Evolutionary conservation across 805 yeast species (phyloP).

Genomic region (Lipomyces anomalus): DNA sequence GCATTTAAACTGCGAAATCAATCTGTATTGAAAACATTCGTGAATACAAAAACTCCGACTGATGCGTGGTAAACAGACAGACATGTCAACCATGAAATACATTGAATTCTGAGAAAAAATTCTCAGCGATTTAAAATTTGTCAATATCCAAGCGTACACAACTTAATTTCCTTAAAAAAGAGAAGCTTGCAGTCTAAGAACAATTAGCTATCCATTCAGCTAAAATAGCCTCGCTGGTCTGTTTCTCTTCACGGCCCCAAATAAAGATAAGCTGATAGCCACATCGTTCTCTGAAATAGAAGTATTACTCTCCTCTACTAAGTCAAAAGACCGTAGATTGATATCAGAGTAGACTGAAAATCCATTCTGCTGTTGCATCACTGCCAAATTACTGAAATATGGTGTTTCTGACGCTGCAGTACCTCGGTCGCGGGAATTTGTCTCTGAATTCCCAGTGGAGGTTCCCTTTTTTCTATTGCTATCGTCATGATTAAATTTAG

Average conservation of each 20-base stretch:
- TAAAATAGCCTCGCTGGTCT: slow-evolving; percentile 15
- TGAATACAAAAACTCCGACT: too few relatives aligned
- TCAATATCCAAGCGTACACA: too few relatives aligned
- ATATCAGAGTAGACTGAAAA: slow-evolving; percentile 31
- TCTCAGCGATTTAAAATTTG: too few relatives aligned
- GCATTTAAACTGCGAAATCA: too few relatives aligned
- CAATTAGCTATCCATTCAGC: not conserved
- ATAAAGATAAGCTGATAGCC: slow-evolving; percentile 48
- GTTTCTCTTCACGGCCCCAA: slow-evolving; percentile 33
- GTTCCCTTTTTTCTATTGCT: not conserved
- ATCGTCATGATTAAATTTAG: not conserved
- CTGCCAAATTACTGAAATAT: slow-evolving; percentile 18
- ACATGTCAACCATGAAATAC: too few relatives aligned
- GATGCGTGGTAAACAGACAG: too few relatives aligned
- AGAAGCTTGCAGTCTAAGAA: too few relatives aligned
- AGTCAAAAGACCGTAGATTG: slow-evolving; percentile 47
- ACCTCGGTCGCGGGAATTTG: too few relatives aligned
- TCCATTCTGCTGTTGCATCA: slow-evolving; percentile 13
- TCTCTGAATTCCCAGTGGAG: not conserved
- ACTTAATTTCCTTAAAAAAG: too few relatives aligned
- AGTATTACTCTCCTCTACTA: slow-evolving; percentile 54
- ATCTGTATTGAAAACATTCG: too few relatives aligned
- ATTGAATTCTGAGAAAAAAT: too few relatives aligned
- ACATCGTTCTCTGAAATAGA: slow-evolving; percentile 46
- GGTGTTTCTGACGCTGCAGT: slow-evolving; percentile 1